A percentile compares a stretch with the other conserved stretches of the same genome.
phyloP scores from a whole-genome alignment of 2,329 filamentous ascomycete genomes.

The Rhytidhysteron rufulum region DNA sequence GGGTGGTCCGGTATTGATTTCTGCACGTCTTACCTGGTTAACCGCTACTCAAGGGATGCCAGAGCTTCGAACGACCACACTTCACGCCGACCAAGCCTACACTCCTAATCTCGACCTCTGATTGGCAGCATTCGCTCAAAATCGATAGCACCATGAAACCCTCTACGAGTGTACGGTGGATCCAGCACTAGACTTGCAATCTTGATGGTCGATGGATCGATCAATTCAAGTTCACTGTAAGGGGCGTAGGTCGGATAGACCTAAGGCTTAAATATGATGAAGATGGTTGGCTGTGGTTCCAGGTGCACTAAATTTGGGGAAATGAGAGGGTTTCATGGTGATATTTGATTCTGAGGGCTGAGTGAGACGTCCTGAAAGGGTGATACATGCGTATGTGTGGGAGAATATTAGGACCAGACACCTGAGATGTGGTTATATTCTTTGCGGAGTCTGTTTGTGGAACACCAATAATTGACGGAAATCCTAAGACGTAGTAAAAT shows the following conservation, averaged over 20 bases:
- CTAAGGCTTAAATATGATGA: no score
- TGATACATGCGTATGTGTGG: neutral
- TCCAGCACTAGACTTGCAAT: neutral
- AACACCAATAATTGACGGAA: no score
- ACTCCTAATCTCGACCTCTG: neutral
- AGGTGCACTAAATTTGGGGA: neutral
- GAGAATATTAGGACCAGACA: neutral
- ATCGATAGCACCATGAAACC: no score
- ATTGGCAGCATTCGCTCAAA: constrained; percentile 9
- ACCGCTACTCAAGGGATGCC: constrained; percentile 1
- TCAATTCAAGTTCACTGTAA: neutral
- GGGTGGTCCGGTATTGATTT: constrained; percentile 2
- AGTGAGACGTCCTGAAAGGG: neutral
- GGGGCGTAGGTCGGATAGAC: no score
- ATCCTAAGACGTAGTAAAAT: no score
- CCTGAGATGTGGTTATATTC: neutral
- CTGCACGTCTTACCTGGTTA: constrained; percentile 1
- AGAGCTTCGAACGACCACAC: neutral
- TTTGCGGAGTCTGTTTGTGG: neutral
- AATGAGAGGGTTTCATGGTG: neutral
- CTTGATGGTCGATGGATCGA: neutral
- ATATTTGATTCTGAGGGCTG: neutral
- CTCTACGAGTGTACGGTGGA: neutral
- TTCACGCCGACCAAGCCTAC: constrained; percentile 1
- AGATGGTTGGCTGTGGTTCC: no score